Evolutionary conservation across 768 basidiomycete genomes (phyloP).

Genomic region (Harrya chromipes): DNA sequence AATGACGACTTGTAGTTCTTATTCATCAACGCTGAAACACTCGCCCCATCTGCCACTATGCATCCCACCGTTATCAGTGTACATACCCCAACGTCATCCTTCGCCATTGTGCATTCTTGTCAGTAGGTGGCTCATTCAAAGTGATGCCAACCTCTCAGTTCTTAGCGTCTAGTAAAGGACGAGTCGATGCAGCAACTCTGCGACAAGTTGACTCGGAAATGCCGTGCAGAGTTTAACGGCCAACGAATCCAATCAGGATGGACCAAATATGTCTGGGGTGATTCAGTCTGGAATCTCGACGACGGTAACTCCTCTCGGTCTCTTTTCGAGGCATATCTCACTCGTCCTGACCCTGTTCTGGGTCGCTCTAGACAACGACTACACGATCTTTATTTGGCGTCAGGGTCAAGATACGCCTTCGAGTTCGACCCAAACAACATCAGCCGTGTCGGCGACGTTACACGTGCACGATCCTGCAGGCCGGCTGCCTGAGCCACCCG

Average conservation of each 20-base stretch:
- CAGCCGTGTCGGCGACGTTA: slow-evolving; percentile 37
- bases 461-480: slow-evolving; percentile 60
- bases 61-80: slow-evolving; percentile 57
- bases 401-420: slow-evolving; percentile 52
- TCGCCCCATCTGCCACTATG: slow-evolving; percentile 26
- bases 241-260: slow-evolving; percentile 71
- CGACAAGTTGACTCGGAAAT: slow-evolving; percentile 70
- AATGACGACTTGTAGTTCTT: too few relatives aligned
- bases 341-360: not conserved
- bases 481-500: slow-evolving; percentile 57
- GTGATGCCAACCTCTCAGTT: slow-evolving; percentile 7
- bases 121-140: slow-evolving; percentile 28
- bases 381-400: slow-evolving; percentile 82
- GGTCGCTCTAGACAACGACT: slow-evolving; percentile 65
- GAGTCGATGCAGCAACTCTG: slow-evolving; percentile 62
- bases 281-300: slow-evolving; percentile 80
- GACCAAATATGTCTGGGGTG: slow-evolving; percentile 84
- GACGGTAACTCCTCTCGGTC: slow-evolving; percentile 55
- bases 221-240: slow-evolving; percentile 52
- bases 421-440: slow-evolving; percentile 14
- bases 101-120: slow-evolving; percentile 76
- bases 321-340: not conserved
- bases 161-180: slow-evolving; percentile 51
- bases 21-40: not conserved
- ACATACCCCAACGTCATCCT: slow-evolving; percentile 74